These are phyloP conservation scores for Thecaphora frezii DNA, from an alignment of 1,284 basidiomycete species.

Conservation along the genomic window DNA sequence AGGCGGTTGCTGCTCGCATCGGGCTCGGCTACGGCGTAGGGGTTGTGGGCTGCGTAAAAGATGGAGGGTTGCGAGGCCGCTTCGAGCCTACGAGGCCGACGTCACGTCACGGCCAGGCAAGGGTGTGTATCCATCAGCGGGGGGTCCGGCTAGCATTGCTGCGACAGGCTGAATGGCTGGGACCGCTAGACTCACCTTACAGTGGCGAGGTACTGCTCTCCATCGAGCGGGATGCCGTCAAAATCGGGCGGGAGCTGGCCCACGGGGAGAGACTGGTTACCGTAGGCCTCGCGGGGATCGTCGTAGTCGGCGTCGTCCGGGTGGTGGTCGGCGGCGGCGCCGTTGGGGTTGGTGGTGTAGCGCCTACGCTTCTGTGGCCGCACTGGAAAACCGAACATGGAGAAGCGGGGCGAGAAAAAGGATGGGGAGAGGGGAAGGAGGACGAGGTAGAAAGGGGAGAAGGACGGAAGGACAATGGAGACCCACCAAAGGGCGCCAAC, in stretches of 20 bases:
- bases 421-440: no score
- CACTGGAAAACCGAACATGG: not conserved
- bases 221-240: slow-evolving; percentile 45
- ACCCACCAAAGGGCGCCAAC: no score
- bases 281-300: slow-evolving; percentile 21
- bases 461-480: no score
- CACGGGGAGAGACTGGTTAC: slow-evolving; percentile 47
- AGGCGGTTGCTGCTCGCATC: not conserved
- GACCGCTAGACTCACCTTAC: slow-evolving; percentile 29
- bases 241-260: slow-evolving; percentile 38
- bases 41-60: slow-evolving; percentile 31
- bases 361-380: not conserved
- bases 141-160: no score
- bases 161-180: no score
- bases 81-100: slow-evolving; percentile 19
- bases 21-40: slow-evolving; percentile 15
- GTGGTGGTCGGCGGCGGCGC: not conserved
- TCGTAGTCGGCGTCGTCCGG: not conserved
- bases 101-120: no score
- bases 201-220: slow-evolving; percentile 50
- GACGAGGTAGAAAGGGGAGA: no score
- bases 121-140: no score
- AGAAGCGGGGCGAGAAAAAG: no score
- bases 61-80: slow-evolving; percentile 23
- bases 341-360: not conserved